Conservation (phyloP, 257 asterid species). For the Solanum sejunctum region DNA sequence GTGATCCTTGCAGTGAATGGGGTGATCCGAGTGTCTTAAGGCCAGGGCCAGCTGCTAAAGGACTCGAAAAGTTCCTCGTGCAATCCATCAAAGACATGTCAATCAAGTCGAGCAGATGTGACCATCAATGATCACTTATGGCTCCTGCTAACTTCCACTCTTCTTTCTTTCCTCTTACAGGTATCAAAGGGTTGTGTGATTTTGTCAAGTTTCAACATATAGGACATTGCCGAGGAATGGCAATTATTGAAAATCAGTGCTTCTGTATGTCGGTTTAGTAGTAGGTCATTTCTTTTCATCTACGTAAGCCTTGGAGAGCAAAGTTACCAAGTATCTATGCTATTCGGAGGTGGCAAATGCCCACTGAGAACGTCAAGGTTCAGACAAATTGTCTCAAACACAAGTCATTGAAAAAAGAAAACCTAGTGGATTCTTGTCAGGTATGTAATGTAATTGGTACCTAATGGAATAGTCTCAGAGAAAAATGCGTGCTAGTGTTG, state of each 20-base stretch:
- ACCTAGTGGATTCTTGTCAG: neutral
- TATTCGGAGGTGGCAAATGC: neutral
- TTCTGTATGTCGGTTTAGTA: neutral
- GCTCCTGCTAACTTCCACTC: neutral
- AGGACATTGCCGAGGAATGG: neutral
- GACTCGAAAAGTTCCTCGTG: conserved; percentile 19
- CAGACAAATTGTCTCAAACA: neutral
- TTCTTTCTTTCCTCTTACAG: neutral
- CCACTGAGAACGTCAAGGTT: neutral
- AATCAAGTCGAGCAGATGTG: conserved; percentile 1
- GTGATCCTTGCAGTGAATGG: conserved; percentile 26
- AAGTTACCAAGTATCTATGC: neutral
- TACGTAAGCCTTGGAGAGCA: neutral
- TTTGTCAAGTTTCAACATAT: neutral
- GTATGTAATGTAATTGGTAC: neutral
- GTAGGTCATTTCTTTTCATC: neutral
- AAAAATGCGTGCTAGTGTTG: neutral
- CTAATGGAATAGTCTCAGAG: neutral
- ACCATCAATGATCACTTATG: neutral
- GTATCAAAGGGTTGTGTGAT: neutral
- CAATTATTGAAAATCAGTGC: neutral
- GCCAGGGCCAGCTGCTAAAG: conserved; percentile 24
- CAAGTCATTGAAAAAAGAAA: neutral
- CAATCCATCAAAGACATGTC: conserved; percentile 2
- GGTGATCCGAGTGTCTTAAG: conserved; percentile 16